These are phyloP conservation scores for Leishmania martiniquensis DNA, from an alignment of 208 protist species.

Conservation along the genomic window DNA sequence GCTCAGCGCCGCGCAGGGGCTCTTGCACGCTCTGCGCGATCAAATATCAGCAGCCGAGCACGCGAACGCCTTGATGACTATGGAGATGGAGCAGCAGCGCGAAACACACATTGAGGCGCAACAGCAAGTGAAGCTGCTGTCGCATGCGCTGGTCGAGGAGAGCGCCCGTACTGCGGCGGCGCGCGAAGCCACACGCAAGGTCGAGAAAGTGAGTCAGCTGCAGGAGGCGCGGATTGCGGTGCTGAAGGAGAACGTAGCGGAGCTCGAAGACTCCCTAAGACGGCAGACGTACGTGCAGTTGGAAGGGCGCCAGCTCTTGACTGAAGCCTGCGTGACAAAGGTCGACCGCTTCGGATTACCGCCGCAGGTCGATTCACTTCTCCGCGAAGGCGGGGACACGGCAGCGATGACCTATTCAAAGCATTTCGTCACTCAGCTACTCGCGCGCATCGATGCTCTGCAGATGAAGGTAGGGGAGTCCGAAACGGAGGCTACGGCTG, in stretches of 20 bases:
- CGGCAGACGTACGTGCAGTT: slow-evolving; percentile 34
- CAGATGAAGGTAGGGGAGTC: slow-evolving; percentile 25
- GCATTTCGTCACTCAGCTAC: slow-evolving; percentile 38
- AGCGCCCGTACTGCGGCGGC: slow-evolving; percentile 54
- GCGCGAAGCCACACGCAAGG: slow-evolving; percentile 39
- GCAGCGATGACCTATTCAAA: neutral
- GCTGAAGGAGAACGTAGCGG: slow-evolving; percentile 61
- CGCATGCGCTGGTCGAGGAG: slow-evolving; percentile 77
- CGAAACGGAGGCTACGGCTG: neutral
- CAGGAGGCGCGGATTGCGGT: slow-evolving; percentile 66
- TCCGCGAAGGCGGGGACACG: neutral
- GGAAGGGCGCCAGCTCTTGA: neutral
- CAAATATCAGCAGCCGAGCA: slow-evolving; percentile 75
- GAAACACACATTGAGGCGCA: slow-evolving; percentile 63
- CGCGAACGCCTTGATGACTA: slow-evolving; percentile 51
- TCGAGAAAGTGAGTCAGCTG: slow-evolving; percentile 66
- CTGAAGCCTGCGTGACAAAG: neutral
- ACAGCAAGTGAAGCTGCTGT: slow-evolving; percentile 70
- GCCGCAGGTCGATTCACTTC: neutral
- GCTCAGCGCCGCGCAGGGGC: slow-evolving; percentile 64
- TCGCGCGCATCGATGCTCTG: slow-evolving; percentile 40
- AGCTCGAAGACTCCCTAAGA: slow-evolving; percentile 60
- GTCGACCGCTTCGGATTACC: neutral
- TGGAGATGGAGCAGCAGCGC: slow-evolving; percentile 54
- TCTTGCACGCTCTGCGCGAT: slow-evolving; percentile 75